A percentile compares a stretch with the other conserved stretches of the same genome.
Conservation (phyloP, 2,329 filamentous ascomycete species). For the Phoma sp. region DNA sequence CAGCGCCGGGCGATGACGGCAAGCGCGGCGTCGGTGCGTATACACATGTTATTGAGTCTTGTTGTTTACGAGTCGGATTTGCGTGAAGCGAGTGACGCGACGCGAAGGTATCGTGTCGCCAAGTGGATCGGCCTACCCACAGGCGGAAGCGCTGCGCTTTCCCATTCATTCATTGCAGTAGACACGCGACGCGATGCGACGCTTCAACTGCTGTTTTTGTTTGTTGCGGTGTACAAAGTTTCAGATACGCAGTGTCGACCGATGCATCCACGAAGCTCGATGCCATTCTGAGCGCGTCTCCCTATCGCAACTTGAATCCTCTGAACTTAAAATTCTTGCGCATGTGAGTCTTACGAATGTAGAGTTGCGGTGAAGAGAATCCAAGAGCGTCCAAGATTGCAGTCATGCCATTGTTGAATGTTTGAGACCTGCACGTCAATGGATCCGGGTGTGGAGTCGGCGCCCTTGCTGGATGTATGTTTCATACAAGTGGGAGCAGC, state of each 20-base stretch:
- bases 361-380: not conserved
- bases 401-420: not conserved
- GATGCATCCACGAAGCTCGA: no score
- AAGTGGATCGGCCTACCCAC: not conserved
- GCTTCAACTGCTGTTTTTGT: not conserved
- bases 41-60: no score
- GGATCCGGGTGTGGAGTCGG: not conserved
- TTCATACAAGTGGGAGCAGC: no score
- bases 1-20: constrained; percentile 3
- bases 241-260: not conserved
- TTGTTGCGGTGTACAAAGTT: not conserved
- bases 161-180: no score
- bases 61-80: no score
- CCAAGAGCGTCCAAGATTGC: no score
- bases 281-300: no score
- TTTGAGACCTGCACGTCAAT: not conserved
- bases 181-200: not conserved
- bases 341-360: no score
- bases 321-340: no score
- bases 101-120: not conserved
- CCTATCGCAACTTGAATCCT: no score
- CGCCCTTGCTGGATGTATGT: not conserved
- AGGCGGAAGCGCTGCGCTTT: not conserved
- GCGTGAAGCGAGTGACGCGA: not conserved
- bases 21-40: no score